A percentile compares a stretch with the other conserved stretches of the same genome.
Evolutionary conservation across 129 eudicot species (phyloP).

Genomic region (Tagetes patula): DNA sequence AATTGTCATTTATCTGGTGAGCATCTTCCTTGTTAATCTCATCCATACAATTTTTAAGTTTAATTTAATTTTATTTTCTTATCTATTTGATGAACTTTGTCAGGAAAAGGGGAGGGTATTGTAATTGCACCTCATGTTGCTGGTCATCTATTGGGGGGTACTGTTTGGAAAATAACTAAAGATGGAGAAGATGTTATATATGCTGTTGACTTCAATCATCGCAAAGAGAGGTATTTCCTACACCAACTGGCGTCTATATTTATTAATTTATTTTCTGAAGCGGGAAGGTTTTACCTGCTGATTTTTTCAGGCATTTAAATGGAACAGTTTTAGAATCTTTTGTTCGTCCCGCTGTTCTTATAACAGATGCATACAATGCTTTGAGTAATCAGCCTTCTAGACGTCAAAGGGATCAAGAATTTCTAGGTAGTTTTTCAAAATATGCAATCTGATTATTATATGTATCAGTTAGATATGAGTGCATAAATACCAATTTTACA

Average conservation of each 20-base stretch:
- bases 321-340: constrained; percentile 92
- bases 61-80: background rate
- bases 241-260: constrained; percentile 14
- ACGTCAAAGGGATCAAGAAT: constrained; percentile 98
- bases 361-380: constrained; percentile 97
- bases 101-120: constrained; percentile 97
- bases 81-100: constrained; percentile 14
- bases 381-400: constrained; percentile 84
- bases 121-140: constrained; percentile 98
- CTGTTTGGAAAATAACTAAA: constrained; percentile 91
- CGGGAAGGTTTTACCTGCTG: constrained; percentile 19
- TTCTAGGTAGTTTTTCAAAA: constrained; percentile 54
- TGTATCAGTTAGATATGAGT: background rate
- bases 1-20: constrained; percentile 86
- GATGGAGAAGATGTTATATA: constrained; percentile 98
- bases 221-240: constrained; percentile 73
- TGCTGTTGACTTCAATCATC: constrained; percentile 97
- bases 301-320: constrained; percentile 74
- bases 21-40: constrained; percentile 7
- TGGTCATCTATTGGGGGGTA: constrained; percentile 95
- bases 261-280: background rate
- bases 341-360: constrained; percentile 93
- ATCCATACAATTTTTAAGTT: background rate
- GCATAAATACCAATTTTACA: background rate
- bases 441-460: constrained; percentile 5